phyloP scores from a whole-genome alignment of 352 stramenopile genomes.

The Globisporangium nodosum region DNA sequence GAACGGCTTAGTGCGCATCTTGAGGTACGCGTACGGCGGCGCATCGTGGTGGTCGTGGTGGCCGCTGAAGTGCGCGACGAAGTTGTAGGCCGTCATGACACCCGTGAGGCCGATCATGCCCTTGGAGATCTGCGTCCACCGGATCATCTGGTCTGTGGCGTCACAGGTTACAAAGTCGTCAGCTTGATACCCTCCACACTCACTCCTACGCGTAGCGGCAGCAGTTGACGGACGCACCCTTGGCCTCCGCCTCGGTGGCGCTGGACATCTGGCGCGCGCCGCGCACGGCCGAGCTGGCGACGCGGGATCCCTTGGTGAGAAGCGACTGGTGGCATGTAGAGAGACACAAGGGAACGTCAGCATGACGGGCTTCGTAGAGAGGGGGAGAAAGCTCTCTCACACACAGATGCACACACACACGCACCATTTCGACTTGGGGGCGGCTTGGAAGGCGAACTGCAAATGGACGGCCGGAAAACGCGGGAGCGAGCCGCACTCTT shows the following conservation, averaged over 20 bases:
- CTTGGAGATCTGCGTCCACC: conserved; percentile 84
- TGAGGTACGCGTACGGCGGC: conserved; percentile 76
- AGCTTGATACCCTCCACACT: background rate
- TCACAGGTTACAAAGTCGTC: background rate
- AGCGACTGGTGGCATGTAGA: conserved; percentile 30
- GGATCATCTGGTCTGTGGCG: conserved; percentile 67
- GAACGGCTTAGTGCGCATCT: conserved; percentile 85
- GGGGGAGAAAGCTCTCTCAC: background rate
- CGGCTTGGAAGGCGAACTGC: background rate
- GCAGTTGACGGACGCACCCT: conserved; percentile 31
- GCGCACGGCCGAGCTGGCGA: conserved; percentile 46
- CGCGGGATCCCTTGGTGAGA: conserved; percentile 55
- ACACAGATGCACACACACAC: background rate
- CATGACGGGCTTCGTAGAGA: background rate
- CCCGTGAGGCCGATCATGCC: conserved; percentile 64
- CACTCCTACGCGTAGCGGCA: background rate
- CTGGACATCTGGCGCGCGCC: conserved; percentile 74
- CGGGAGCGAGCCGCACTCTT: no score
- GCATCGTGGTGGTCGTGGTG: conserved; percentile 56
- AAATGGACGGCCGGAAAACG: background rate
- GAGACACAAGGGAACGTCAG: background rate
- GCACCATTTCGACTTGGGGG: background rate
- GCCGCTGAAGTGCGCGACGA: conserved; percentile 35
- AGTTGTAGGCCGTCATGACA: conserved; percentile 53
- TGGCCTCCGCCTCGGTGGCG: conserved; percentile 76